Base-by-base conservation (phyloP, 2,329 filamentous ascomycete species). In the Lachnellula suecica region DNA sequence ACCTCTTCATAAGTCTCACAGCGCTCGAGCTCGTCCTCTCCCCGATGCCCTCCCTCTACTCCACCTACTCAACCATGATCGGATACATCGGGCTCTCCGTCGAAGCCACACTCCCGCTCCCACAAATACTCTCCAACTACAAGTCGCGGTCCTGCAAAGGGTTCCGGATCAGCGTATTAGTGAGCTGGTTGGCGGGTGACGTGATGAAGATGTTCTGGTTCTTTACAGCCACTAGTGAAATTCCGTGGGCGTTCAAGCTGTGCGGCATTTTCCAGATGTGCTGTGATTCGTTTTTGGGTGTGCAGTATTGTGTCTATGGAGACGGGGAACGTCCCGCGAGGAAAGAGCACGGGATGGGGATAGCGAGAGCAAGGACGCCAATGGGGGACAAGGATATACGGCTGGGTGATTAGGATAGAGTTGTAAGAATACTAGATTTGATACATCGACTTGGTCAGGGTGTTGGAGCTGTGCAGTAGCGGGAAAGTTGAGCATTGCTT, bases 201-300 rank as follows among this genome's bases (percentile, higher is more conserved):
- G 77, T 81, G 8, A 91, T 94, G 85, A 95, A 95, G 78, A 88
- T 93, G 79, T 88, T 91, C 64, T 87, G 84, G 84, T 94, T 93
- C 74, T 87, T 92, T 56, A 88, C 85, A 2, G 81, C 86, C 1
- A 81, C 78, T 1, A 82, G 82, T 4, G 76, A 79, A 63, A 89
- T 94, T 27, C 89, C 89, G 0, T 79, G 80, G 79, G 83, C 87
- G 1, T 95, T 94, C 71, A 93, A 93, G 74, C 71, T 90, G 19
- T 93, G 89, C 66, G 90, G 88, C 59, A 77, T 91, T 50, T 91
- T 94, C 71, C 89, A 94, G 75, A 87, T 88, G 19, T 75, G 74
- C 20, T 93, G 90, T 71, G 89, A 95, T 72, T 72, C 77, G 44
- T 85, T 88, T 58, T 76, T 94, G 42, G 89, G 88, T 2, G 68